Base-by-base conservation (phyloP, 1,284 basidiomycete genomes). In the Vanrija pseudolonga region DNA sequence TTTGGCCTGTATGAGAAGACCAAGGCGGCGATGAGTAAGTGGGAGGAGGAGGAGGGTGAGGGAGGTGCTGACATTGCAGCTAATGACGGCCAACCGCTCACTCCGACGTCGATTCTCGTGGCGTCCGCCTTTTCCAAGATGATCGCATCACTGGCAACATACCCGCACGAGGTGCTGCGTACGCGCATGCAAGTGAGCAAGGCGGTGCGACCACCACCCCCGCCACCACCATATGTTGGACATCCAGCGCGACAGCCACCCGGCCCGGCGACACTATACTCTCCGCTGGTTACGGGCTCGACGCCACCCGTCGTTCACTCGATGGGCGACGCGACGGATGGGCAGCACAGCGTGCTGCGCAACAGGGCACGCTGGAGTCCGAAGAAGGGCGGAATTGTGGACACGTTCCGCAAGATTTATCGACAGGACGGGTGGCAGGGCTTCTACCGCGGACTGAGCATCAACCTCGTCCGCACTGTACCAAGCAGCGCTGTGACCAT, bases 1-100 rank as follows among this genome's bases (percentile, higher is more conserved):
- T 96, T 97, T 65, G 93, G 93, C 18, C 77, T 97, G n/a, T 97
- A 97, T 69, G 93, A 97, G 69, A 83, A 88, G 65, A 81, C 94
- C 55, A 97, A 96, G 78, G 66, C 84, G 17, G 83, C 84, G 80
- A 85, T 89, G 61, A 84, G 90, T 92, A 74, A 77, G 88, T 59
- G 6, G 15, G n/a, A n/a, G n/a, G n/a, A 4, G 15, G 11, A 18
- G 14, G n/a, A 17, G 1, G 42, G 26, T 11, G 18, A 9, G 4
- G 42, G 11, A 18, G 24, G 19, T 18, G 45, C 57, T 61, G 17
- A 51, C 45, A 7, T 18, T 19, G 18, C 60, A 70, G 69, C 60
- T 78, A 64, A 83, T 9, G 78, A 80, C 4, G 79, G 79, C 56
- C 68, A 74, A 37, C 66, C 70, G 1, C 74, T 95, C 6, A 78